A percentile compares a stretch with the other conserved stretches of the same genome.
Evolutionary conservation across 2,329 filamentous ascomycete genomes (phyloP).

Genomic region (Incumbomyces delicatus): DNA sequence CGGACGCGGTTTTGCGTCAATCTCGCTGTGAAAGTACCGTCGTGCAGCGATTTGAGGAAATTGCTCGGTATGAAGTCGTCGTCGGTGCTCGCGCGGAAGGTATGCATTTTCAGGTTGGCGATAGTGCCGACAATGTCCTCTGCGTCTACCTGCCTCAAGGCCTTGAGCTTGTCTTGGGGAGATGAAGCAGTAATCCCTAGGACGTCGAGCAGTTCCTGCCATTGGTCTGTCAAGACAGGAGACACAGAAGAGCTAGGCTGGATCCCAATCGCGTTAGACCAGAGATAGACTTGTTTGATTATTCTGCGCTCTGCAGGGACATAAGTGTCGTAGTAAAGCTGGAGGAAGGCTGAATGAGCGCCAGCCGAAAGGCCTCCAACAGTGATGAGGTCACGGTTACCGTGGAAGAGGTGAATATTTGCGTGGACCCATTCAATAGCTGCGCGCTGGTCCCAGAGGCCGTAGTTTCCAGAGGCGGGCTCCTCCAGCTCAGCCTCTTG

Average conservation of each 20-base stretch:
- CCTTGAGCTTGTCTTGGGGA: slow-evolving; percentile 24
- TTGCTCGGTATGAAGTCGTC: slow-evolving; percentile 30
- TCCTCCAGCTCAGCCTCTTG: slow-evolving; percentile 21
- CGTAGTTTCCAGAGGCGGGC: slow-evolving; percentile 30
- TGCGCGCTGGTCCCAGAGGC: slow-evolving; percentile 40
- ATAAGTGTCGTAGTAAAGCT: slow-evolving; percentile 31
- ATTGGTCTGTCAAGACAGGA: slow-evolving; percentile 30
- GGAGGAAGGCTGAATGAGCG: slow-evolving; percentile 35
- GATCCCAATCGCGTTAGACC: slow-evolving; percentile 38
- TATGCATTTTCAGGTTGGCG: slow-evolving; percentile 34
- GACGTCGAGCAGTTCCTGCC: slow-evolving; percentile 33
- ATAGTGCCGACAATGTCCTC: slow-evolving; percentile 28
- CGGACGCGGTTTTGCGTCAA: slow-evolving; percentile 28
- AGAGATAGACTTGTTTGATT: slow-evolving; percentile 34
- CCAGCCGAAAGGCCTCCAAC: slow-evolving; percentile 37
- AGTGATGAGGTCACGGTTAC: slow-evolving; percentile 38
- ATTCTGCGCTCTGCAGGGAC: slow-evolving; percentile 16
- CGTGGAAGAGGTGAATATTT: slow-evolving; percentile 39
- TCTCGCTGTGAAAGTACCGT: slow-evolving; percentile 28
- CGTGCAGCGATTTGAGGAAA: slow-evolving; percentile 31
- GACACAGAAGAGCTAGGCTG: slow-evolving; percentile 31
- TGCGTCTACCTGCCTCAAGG: slow-evolving; percentile 25
- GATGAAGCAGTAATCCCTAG: slow-evolving; percentile 21
- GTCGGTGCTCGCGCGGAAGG: slow-evolving; percentile 38
- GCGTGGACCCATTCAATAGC: slow-evolving; percentile 44